phyloP scores from a whole-genome alignment of 1,139 yeast species.

The Blastobotrys petasosporus region DNA sequence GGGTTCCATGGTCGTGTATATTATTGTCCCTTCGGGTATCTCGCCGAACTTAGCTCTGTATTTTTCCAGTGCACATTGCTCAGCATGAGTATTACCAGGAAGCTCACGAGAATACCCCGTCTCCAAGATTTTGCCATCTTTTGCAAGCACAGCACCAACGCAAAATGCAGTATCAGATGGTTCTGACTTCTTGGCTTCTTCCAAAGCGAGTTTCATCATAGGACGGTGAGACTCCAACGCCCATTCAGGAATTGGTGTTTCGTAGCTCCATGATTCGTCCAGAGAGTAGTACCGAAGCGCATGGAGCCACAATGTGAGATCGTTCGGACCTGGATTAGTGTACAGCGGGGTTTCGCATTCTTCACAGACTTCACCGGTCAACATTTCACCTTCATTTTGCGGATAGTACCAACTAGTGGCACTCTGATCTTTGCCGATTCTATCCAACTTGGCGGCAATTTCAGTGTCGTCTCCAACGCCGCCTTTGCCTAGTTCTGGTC shows the following conservation, averaged over 20 bases:
- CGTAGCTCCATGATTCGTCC: conserved; percentile 62
- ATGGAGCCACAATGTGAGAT: conserved; percentile 82
- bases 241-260: conserved; percentile 84
- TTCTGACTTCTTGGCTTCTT: conserved; percentile 74
- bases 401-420: conserved; percentile 60
- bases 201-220: conserved; percentile 58
- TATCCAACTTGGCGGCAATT: conserved; percentile 46
- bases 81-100: conserved; percentile 97
- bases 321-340: conserved; percentile 84
- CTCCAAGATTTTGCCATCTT: conserved; percentile 56
- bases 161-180: conserved; percentile 84
- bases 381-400: conserved; percentile 47
- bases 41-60: conserved; percentile 43
- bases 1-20: conserved; percentile 98
- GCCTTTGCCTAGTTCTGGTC: conserved; percentile 49
- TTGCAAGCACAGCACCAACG: conserved; percentile 85
- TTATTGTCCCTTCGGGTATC: conserved; percentile 71
- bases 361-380: conserved; percentile 53
- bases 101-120: conserved; percentile 89
- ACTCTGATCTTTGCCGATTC: conserved; percentile 61
- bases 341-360: conserved; percentile 69
- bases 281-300: conserved; percentile 65
- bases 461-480: conserved; percentile 45
- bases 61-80: conserved; percentile 87
- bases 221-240: conserved; percentile 54